These are phyloP conservation scores for Boletus sensibilis DNA, from an alignment of 768 basidiomycete species.

Conservation along the genomic window DNA sequence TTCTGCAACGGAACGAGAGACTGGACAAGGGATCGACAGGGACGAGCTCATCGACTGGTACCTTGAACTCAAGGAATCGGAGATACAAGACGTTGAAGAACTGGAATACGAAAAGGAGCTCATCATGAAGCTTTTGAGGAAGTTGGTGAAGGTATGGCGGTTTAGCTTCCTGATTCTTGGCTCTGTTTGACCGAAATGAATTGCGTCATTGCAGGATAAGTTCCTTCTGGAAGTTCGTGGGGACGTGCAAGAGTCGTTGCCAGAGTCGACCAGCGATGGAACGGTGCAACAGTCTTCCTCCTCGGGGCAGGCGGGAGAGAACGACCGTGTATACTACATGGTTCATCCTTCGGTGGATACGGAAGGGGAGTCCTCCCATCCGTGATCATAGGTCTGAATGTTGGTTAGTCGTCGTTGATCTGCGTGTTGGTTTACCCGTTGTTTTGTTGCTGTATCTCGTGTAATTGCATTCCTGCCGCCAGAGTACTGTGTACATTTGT, in stretches of 20 bases:
- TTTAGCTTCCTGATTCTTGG: background rate
- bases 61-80: slow-evolving; percentile 82
- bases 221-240: slow-evolving; percentile 83
- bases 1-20: slow-evolving; percentile 70
- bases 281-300: slow-evolving; percentile 48
- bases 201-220: slow-evolving; percentile 55
- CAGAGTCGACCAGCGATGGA: slow-evolving; percentile 58
- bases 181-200: slow-evolving; percentile 1
- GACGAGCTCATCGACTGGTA: slow-evolving; percentile 98
- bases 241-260: slow-evolving; percentile 78
- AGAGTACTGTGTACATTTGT: background rate
- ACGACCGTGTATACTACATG: slow-evolving; percentile 79
- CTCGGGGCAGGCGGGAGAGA: slow-evolving; percentile 50
- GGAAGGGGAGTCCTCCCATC: slow-evolving; percentile 46
- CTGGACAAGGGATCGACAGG: slow-evolving; percentile 74
- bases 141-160: slow-evolving; percentile 77
- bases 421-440: slow-evolving; percentile 9
- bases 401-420: slow-evolving; percentile 4
- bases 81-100: slow-evolving; percentile 81
- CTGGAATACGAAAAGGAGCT: slow-evolving; percentile 90
- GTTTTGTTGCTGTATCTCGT: slow-evolving; percentile 7
- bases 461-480: slow-evolving; percentile 1
- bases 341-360: slow-evolving; percentile 87
- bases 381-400: slow-evolving; percentile 7
- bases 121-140: slow-evolving; percentile 83